A percentile compares a stretch with the other conserved stretches of the same genome.
phyloP scores from a whole-genome alignment of 768 basidiomycete genomes.

The Dioszegia aurantiaca region DNA sequence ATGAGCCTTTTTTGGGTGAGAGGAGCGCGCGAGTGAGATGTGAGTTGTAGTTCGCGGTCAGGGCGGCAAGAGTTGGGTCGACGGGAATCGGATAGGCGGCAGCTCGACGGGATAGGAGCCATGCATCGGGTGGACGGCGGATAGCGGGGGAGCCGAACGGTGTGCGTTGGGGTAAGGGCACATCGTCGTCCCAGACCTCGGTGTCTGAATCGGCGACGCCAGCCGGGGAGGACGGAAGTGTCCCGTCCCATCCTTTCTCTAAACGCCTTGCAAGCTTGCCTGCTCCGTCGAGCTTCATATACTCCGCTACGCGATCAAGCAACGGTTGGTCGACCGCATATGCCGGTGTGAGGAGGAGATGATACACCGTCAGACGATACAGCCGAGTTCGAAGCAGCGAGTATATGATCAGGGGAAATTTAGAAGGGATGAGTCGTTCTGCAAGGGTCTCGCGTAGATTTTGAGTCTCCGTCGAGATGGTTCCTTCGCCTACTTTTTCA shows the following conservation, averaged over 20 bases:
- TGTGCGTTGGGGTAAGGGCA: not conserved
- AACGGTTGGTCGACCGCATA: conserved; percentile 23
- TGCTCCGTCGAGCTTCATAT: conserved; percentile 25
- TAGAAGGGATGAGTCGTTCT: too few species aligned
- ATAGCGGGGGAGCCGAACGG: not conserved
- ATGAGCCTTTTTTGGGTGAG: conserved; percentile 10
- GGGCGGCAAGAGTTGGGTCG: not conserved
- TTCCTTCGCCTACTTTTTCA: too few species aligned
- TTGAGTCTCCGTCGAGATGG: too few species aligned
- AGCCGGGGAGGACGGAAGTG: not conserved
- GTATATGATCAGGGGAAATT: conserved; percentile 23
- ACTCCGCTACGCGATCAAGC: conserved; percentile 18
- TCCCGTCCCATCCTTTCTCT: conserved; percentile 20
- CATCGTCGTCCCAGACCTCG: not conserved
- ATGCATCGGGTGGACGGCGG: not conserved
- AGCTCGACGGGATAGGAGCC: not conserved
- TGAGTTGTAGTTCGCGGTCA: conserved; percentile 6
- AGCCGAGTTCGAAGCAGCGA: conserved; percentile 28
- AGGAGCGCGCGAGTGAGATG: conserved; percentile 13
- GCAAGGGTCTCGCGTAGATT: too few species aligned
- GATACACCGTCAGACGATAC: conserved; percentile 31
- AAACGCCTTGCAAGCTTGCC: conserved; percentile 33
- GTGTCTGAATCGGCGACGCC: not conserved
- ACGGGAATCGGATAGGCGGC: not conserved
- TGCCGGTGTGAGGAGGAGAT: conserved; percentile 29